phyloP scores from a whole-genome alignment of 169 alveolate genomes.

The Hammondia hammondi region DNA sequence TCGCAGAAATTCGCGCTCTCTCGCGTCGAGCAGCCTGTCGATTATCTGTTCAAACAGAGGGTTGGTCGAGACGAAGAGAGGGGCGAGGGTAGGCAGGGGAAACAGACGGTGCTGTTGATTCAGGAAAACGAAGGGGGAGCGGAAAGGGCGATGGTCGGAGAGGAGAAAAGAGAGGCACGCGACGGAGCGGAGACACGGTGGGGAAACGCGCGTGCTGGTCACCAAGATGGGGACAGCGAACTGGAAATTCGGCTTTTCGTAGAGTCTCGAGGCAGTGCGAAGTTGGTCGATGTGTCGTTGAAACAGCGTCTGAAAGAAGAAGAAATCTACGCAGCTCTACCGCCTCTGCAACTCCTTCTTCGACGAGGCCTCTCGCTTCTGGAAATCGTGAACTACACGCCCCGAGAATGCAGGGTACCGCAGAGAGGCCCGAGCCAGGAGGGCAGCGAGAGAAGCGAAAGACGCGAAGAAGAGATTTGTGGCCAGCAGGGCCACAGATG shows the following conservation, averaged over 20 bases:
- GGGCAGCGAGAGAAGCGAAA: background rate
- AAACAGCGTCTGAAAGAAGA: slow-evolving; percentile 23
- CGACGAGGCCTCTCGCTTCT: slow-evolving; percentile 60
- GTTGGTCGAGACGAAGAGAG: background rate
- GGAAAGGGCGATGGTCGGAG: background rate
- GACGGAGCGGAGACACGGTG: background rate
- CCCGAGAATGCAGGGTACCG: background rate
- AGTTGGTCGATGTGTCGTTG: slow-evolving; percentile 39
- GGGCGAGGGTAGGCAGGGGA: background rate
- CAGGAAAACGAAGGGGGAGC: background rate
- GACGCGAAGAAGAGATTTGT: background rate
- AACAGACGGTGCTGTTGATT: background rate
- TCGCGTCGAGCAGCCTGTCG: background rate
- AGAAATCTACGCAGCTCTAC: background rate
- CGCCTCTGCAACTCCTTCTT: slow-evolving; percentile 47
- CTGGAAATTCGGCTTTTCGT: background rate
- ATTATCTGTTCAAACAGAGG: background rate
- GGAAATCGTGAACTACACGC: background rate
- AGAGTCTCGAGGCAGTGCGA: background rate
- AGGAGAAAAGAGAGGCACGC: background rate
- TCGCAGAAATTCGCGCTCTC: background rate
- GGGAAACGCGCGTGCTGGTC: background rate
- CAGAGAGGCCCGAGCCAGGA: background rate
- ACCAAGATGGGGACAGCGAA: background rate
- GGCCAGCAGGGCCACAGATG: background rate